Conservation (phyloP, 169 alveolate species). For the Plasmodium berghei region DNA sequence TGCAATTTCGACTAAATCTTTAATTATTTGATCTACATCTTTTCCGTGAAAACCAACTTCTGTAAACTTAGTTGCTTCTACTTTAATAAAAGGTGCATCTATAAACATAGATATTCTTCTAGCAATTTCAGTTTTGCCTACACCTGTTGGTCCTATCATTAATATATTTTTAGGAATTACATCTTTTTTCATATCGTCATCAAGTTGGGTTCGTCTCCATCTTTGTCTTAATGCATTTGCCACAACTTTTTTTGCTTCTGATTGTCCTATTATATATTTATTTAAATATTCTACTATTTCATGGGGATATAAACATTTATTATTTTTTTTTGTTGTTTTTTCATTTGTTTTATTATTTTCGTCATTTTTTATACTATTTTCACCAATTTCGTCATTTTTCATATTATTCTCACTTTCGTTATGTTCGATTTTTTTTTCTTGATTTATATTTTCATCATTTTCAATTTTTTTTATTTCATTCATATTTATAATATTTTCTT, state of each 20-base stretch:
- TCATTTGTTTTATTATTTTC: background rate
- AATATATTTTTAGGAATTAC: slow-evolving; percentile 90
- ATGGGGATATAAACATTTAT: slow-evolving; percentile 76
- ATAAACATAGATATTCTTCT: slow-evolving; percentile 88
- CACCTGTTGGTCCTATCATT: slow-evolving; percentile 92
- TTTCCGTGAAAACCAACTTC: slow-evolving; percentile 94
- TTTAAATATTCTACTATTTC: slow-evolving; percentile 82
- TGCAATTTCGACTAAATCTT: slow-evolving; percentile 80
- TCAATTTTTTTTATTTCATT: background rate
- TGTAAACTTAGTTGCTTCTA: slow-evolving; percentile 94
- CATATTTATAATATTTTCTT: slow-evolving; percentile 56
- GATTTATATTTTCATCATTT: slow-evolving; percentile 1
- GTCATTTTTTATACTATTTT: background rate
- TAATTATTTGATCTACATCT: slow-evolving; percentile 90
- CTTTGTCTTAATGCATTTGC: slow-evolving; percentile 87
- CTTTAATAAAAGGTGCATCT: slow-evolving; percentile 92
- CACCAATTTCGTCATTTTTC: background rate
- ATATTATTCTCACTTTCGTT: background rate
- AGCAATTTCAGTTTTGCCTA: slow-evolving; percentile 93
- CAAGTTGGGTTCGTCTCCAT: slow-evolving; percentile 83
- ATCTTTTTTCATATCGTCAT: slow-evolving; percentile 82
- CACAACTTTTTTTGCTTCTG: slow-evolving; percentile 89
- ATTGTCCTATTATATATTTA: slow-evolving; percentile 87
- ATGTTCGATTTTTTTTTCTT: background rate
- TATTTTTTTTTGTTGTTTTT: background rate